Evolutionary conservation across 2,329 filamentous ascomycete genomes (phyloP).

Genomic region (Bisporella sp.): DNA sequence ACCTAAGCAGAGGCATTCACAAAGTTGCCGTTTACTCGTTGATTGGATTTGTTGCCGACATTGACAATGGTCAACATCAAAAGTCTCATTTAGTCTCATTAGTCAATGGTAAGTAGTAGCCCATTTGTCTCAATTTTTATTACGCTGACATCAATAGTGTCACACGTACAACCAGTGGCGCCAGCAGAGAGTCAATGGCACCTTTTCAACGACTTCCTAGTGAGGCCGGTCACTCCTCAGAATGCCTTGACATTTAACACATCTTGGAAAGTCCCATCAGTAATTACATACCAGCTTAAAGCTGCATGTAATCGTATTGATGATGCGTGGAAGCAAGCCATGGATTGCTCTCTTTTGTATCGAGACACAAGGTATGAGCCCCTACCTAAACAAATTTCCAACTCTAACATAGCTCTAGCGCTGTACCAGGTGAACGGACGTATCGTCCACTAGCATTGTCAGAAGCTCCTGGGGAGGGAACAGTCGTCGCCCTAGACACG

Average conservation of each 20-base stretch:
- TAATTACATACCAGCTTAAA: slow-evolving; percentile 81
- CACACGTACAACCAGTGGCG: slow-evolving; percentile 54
- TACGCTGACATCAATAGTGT: slow-evolving; percentile 39
- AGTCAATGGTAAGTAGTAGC: slow-evolving; percentile 62
- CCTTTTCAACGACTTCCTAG: slow-evolving; percentile 94
- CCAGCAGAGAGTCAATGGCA: slow-evolving; percentile 74
- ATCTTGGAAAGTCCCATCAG: slow-evolving; percentile 86
- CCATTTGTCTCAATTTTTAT: background rate
- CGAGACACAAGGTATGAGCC: slow-evolving; percentile 50
- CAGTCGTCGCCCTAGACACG: slow-evolving; percentile 83
- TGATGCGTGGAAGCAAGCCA: slow-evolving; percentile 72
- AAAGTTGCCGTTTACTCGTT: slow-evolving; percentile 86
- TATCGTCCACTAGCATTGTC: slow-evolving; percentile 50
- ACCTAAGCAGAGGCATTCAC: slow-evolving; percentile 71
- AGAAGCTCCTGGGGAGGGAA: slow-evolving; percentile 65
- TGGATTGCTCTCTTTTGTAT: slow-evolving; percentile 83
- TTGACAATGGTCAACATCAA: slow-evolving; percentile 77
- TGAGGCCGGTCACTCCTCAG: slow-evolving; percentile 68
- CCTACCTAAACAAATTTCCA: background rate
- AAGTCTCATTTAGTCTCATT: slow-evolving; percentile 88
- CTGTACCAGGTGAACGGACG: slow-evolving; percentile 37
- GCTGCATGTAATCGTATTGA: slow-evolving; percentile 75
- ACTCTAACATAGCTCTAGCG: background rate
- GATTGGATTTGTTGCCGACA: slow-evolving; percentile 82
- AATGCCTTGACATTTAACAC: slow-evolving; percentile 88